Conservation (phyloP, 768 basidiomycete species). For the Xerocomellus amylosporus region DNA sequence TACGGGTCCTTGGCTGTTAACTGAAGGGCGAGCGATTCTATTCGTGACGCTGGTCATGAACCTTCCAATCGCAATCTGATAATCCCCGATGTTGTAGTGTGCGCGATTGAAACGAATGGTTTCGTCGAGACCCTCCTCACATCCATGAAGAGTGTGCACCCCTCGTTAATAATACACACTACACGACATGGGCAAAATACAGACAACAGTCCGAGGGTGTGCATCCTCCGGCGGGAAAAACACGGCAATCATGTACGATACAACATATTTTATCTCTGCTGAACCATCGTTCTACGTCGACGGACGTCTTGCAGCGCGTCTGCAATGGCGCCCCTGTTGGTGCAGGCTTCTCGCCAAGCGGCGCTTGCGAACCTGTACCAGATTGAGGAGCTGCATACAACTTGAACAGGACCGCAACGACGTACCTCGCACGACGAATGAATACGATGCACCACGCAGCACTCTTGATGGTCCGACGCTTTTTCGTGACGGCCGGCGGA, state of each 20-base stretch:
- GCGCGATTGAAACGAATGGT: too few relatives aligned
- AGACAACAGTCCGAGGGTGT: conserved; percentile 14
- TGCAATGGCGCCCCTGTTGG: conserved; percentile 57
- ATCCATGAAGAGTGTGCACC: too few relatives aligned
- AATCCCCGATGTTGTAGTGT: too few relatives aligned
- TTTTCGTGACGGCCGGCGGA: conserved; percentile 37
- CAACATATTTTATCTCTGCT: conserved; percentile 8
- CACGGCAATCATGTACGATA: background rate
- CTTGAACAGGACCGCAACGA: conserved; percentile 4
- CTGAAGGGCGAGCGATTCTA: too few relatives aligned
- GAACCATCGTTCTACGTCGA: conserved; percentile 39
- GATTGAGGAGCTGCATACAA: conserved; percentile 7
- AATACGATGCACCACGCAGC: conserved; percentile 61
- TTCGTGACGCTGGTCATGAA: too few relatives aligned
- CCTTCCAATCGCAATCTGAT: too few relatives aligned
- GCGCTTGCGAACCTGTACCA: conserved; percentile 54
- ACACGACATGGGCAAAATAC: conserved; percentile 18
- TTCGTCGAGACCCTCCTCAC: too few relatives aligned
- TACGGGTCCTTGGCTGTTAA: too few relatives aligned
- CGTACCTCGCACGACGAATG: conserved; percentile 61
- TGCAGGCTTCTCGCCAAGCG: conserved; percentile 60
- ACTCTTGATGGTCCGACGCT: conserved; percentile 52
- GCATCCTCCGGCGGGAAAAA: background rate
- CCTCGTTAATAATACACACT: conserved; percentile 20
- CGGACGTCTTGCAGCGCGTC: conserved; percentile 73